Base-by-base conservation (phyloP, 2,329 filamentous ascomycete species). In the Fusarium sp. region DNA sequence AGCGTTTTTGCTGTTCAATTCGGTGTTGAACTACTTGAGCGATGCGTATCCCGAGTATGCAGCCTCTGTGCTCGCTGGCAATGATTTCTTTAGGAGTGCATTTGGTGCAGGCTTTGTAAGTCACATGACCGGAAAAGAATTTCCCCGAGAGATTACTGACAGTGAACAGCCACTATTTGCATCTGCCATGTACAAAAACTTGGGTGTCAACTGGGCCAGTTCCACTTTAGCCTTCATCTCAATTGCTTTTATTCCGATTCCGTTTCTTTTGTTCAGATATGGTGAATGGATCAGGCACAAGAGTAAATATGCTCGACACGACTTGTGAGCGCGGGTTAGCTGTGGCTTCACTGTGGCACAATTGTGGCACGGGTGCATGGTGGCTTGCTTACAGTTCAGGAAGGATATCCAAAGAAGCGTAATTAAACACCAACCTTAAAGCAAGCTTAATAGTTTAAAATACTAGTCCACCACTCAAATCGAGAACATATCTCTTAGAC, bases 1-100 rank as follows among this genome's bases (percentile, higher is more conserved):
- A 17, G 40, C 34, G 2, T 57, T 58, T 6, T 31, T 42, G 1
- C 15, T 63, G 2, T 68, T 70, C 15, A 64, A 53, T 1, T 34
- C 53, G 2, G 31, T 72, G 10, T 26, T 68, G 17, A 73, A 51
- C 34, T 63, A 73, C 11, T 17, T 66, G 2, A 58, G 59, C 6
- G 55, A 63, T 31, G 44, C 59, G 0, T 58, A 71, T n/a, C 43
- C 65, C 1, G 14, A 53, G 2, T 60, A 58, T 20, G 51, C 39
- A 28, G 61, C 51, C 7, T 60, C 54, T 1, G 50, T 64, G 1
- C 33, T 58, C 3, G 68, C 62, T 5, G 53, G 58, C 5, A 66
- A 36, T 5, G 11, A 44, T 15, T 14, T 44, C 17, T 66, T 62
- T 11, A 28, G 50, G 11, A 65, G 62, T 14, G 45, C 53, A 2